Conservation (phyloP, 2,329 filamentous ascomycete genomes). For the Penicillium freii region DNA sequence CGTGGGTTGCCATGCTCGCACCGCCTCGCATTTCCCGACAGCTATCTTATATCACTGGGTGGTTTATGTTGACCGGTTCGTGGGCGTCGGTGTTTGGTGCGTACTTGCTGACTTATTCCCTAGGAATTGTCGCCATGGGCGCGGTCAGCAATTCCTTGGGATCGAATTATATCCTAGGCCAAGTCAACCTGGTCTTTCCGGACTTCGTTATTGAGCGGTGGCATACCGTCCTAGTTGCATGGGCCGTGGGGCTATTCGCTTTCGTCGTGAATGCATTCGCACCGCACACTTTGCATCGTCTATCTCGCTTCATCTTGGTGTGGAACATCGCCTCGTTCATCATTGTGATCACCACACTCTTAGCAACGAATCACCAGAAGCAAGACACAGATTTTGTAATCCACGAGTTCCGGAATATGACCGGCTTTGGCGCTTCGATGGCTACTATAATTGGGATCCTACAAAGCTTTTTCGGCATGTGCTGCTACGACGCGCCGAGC, state of each 20-base stretch:
- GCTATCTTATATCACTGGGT: conserved; percentile 44
- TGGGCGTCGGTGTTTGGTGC: background rate
- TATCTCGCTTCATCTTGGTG: conserved; percentile 50
- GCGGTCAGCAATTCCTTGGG: conserved; percentile 54
- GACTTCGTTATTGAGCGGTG: conserved; percentile 54
- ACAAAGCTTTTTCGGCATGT: conserved; percentile 55
- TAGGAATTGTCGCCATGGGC: conserved; percentile 47
- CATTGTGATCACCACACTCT: conserved; percentile 51
- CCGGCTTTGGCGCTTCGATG: conserved; percentile 52
- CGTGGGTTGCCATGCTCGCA: conserved; percentile 55
- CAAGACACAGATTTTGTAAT: conserved; percentile 56
- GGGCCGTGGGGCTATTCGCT: conserved; percentile 47
- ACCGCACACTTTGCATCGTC: conserved; percentile 50
- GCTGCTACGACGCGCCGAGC: conserved; percentile 47
- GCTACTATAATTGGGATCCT: conserved; percentile 53
- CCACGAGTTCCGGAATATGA: conserved; percentile 54
- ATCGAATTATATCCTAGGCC: conserved; percentile 56
- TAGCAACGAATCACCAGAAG: conserved; percentile 54
- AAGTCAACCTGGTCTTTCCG: conserved; percentile 52
- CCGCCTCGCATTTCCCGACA: conserved; percentile 45
- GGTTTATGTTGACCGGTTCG: conserved; percentile 47
- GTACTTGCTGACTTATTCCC: background rate
- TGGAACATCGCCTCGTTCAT: conserved; percentile 56
- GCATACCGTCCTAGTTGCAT: conserved; percentile 55
- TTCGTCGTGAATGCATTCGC: conserved; percentile 50